A percentile compares a stretch with the other conserved stretches of the same genome.
phyloP scores from a whole-genome alignment of 2,329 filamentous ascomycete species.

The Fusarium haematococcum region DNA sequence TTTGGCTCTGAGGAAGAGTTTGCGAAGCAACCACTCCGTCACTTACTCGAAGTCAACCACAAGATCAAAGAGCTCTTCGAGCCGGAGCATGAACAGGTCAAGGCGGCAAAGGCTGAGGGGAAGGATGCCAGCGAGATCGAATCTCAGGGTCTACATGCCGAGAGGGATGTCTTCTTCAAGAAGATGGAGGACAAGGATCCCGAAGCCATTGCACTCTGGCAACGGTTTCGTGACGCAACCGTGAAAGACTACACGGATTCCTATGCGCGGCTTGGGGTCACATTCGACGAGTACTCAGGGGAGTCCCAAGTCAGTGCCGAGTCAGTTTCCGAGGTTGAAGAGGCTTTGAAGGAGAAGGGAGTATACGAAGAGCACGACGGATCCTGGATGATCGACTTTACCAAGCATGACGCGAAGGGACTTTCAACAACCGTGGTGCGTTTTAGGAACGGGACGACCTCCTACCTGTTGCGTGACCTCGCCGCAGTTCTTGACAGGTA shows the following conservation, averaged over 20 bases:
- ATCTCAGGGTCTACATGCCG: conserved; percentile 58
- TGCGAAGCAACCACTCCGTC: conserved; percentile 73
- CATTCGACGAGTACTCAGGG: conserved; percentile 72
- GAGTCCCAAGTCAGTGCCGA: conserved; percentile 67
- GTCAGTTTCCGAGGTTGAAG: conserved; percentile 71
- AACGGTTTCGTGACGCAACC: conserved; percentile 64
- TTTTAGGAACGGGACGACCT: conserved; percentile 60
- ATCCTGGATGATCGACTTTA: conserved; percentile 76
- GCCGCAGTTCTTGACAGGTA: conserved; percentile 74
- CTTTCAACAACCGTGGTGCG: conserved; percentile 75
- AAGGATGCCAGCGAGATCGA: conserved; percentile 55
- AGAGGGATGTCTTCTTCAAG: conserved; percentile 68
- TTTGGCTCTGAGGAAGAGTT: conserved; percentile 75
- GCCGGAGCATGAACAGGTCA: conserved; percentile 70
- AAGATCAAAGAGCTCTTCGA: conserved; percentile 72
- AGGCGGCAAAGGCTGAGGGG: conserved; percentile 56
- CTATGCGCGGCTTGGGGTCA: conserved; percentile 66
- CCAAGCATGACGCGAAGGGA: conserved; percentile 78
- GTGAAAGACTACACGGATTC: conserved; percentile 66
- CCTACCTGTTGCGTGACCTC: conserved; percentile 76
- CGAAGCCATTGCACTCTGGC: conserved; percentile 65
- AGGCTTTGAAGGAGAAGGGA: conserved; percentile 67
- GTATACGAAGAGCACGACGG: conserved; percentile 74
- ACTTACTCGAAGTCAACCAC: conserved; percentile 76
- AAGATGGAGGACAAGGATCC: conserved; percentile 69